Conservation (phyloP, 169 alveolate species). For the Eimeria praecox region DNA sequence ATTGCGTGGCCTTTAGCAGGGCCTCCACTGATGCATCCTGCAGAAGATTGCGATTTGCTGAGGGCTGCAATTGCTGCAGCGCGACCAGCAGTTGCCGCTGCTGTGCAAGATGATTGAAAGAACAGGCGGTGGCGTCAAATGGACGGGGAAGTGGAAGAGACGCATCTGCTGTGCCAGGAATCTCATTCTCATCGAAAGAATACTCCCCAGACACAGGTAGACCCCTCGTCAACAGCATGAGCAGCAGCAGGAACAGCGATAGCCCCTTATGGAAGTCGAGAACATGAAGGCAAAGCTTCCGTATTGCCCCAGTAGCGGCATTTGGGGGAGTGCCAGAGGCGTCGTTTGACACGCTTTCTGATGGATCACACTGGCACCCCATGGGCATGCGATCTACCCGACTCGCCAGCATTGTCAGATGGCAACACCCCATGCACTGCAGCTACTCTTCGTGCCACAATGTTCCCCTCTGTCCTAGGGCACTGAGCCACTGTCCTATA, state of each 20-base stretch:
- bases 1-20: constrained; percentile 18
- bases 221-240: neutral
- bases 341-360: neutral
- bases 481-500: neutral
- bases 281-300: neutral
- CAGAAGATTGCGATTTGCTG: neutral
- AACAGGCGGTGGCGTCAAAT: constrained; percentile 74
- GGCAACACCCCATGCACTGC: neutral
- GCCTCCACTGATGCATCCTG: constrained; percentile 34
- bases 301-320: neutral
- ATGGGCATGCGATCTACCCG: neutral
- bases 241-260: constrained; percentile 21
- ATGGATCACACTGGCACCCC: neutral
- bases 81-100: constrained; percentile 50
- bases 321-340: neutral
- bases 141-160: constrained; percentile 73
- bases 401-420: neutral
- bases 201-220: neutral
- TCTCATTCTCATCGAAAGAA: constrained; percentile 49
- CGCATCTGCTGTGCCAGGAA: constrained; percentile 4
- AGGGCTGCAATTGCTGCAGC: constrained; percentile 41
- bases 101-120: constrained; percentile 20
- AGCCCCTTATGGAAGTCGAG: neutral
- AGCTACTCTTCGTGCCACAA: neutral
- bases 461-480: neutral